Evolutionary conservation across 768 basidiomycete genomes (phyloP), one percentile per base, ranked within the genome.

Genomic region (Agaricus sinodeliciosus): DNA sequence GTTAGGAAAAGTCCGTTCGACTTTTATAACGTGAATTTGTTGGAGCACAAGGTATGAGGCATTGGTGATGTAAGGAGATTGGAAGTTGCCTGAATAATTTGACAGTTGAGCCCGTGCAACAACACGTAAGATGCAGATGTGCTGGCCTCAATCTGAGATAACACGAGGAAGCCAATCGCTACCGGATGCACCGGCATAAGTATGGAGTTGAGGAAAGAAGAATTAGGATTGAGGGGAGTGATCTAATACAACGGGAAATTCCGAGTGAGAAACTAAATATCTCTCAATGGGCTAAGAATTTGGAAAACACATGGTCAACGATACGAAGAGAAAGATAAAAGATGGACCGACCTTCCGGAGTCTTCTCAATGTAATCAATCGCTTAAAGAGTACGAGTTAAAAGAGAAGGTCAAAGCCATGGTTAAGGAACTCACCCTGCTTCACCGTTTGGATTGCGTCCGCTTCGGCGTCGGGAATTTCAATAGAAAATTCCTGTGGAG

Each of bases 401-500:
- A 43, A 56, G 49, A 63, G 46, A 43, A 53, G 36, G 9, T 12
- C 58, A 54, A 18, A 51, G 45, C 54, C 27, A 43, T 9, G 49
- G 49, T 9, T n/a, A 41, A 34, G 26, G 40, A 48, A 65, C 79
- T 51, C 63, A 94, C 94, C 95, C 69, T 97, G 88, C 60, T 82
- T 80, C 49, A 98, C 90, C 6, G 90, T 93, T 62, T 83, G 84
- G 65, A 98, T 97, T 62, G 84, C 85, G 68, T 97, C 95, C 9
- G 94, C 95, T 69, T 99, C 96, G 35, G 80, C 85, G 63, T 99
- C 96, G 13, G 96, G 95, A 63, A 99, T 99, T 71, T 98, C 96
- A 65, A 99, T 94, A 26, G 81, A 78, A 67, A 99, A 99, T 64
- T 98, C 96, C 92, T 98, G 61, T 50, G 55, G 37, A 37, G 37